Conservation (phyloP, 2,329 filamentous ascomycete genomes). For the Periconia sp. region DNA sequence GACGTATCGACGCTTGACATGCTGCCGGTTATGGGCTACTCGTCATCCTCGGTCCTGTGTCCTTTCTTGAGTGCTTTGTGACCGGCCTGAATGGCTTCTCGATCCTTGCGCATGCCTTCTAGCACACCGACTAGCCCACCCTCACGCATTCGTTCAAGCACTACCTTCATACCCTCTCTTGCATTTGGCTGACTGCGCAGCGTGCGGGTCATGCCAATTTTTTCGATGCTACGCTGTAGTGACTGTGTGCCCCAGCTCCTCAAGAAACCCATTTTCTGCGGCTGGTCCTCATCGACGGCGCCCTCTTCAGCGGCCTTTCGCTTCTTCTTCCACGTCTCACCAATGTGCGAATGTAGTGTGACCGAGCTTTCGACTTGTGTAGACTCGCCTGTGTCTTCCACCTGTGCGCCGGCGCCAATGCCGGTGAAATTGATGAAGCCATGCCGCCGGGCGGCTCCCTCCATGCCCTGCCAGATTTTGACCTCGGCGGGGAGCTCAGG, state of each 20-base stretch:
- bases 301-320: constrained; percentile 50
- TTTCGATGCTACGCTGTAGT: constrained; percentile 81
- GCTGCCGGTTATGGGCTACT: constrained; percentile 13
- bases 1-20: constrained; percentile 2
- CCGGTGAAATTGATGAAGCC: constrained; percentile 38
- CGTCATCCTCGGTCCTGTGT: constrained; percentile 21
- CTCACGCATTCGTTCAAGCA: constrained; percentile 72
- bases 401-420: constrained; percentile 29
- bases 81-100: constrained; percentile 48
- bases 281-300: constrained; percentile 52
- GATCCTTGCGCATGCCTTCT: constrained; percentile 71
- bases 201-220: constrained; percentile 77
- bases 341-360: constrained; percentile 73
- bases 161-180: constrained; percentile 81
- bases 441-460: constrained; percentile 37
- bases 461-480: constrained; percentile 36
- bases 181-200: constrained; percentile 80
- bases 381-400: constrained; percentile 43
- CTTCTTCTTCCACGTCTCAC: constrained; percentile 66
- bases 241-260: constrained; percentile 70
- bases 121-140: constrained; percentile 73
- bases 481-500: constrained; percentile 26
- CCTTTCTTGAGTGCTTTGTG: constrained; percentile 18
- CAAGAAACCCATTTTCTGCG: constrained; percentile 62
- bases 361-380: constrained; percentile 78